These are phyloP conservation scores for baker's yeast (Saccharomyces cerevisiae) DNA, from an alignment of 805 yeast species.

Conservation along the genomic window DNA sequence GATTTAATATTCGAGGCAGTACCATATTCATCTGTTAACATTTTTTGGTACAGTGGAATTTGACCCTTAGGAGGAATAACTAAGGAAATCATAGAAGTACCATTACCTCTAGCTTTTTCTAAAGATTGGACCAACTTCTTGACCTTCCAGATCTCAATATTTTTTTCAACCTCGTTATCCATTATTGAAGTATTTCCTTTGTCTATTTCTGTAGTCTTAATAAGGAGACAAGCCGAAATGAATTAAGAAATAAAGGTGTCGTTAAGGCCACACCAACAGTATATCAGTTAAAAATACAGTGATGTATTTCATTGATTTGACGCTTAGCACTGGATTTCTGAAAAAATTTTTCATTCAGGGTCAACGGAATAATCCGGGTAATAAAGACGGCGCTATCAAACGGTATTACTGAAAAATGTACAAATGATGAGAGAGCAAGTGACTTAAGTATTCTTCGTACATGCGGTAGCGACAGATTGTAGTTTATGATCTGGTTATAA, in stretches of 20 bases:
- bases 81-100: conserved; percentile 97
- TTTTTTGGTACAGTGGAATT: conserved; percentile 75
- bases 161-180: conserved; percentile 82
- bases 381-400: not conserved
- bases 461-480: not conserved
- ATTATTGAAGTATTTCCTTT: conserved; percentile 4
- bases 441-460: not conserved
- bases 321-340: not conserved
- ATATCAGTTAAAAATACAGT: not conserved
- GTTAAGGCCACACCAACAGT: not conserved
- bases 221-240: not conserved
- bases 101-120: conserved; percentile 93
- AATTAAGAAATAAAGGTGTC: not conserved
- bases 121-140: conserved; percentile 85
- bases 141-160: conserved; percentile 98
- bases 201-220: not conserved
- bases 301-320: not conserved
- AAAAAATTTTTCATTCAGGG: not conserved
- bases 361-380: not conserved
- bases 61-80: conserved; percentile 95
- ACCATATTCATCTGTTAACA: conserved; percentile 97
- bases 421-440: not conserved
- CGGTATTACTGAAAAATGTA: not conserved
- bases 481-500: too few relatives aligned
- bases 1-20: conserved; percentile 97